Conservation (phyloP, 1,284 basidiomycete genomes). For the Pisolithus thermaeus region DNA sequence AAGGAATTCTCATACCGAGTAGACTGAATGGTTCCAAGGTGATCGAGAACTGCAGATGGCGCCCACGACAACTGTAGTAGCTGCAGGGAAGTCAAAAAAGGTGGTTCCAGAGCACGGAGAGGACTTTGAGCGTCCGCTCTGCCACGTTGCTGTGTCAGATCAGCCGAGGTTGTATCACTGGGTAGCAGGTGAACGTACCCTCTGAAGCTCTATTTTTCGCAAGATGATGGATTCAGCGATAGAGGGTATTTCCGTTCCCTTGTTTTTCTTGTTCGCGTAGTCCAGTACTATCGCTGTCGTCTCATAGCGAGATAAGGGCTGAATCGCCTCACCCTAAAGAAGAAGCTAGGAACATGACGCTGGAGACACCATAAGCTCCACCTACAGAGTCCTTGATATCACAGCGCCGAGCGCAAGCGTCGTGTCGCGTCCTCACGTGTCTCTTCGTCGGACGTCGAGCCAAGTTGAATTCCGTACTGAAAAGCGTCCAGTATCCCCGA, state of each 20-base stretch:
- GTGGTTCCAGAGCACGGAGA: background rate
- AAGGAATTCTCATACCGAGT: conserved; percentile 63
- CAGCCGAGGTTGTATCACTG: background rate
- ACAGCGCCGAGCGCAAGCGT: conserved; percentile 6
- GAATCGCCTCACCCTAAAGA: conserved; percentile 14
- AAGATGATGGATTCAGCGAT: conserved; percentile 33
- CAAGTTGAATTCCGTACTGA: conserved; percentile 3
- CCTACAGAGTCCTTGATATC: conserved; percentile 1
- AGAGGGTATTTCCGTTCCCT: conserved; percentile 10
- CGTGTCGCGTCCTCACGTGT: conserved; percentile 8
- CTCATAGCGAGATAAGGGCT: conserved; percentile 25
- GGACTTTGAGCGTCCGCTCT: conserved; percentile 18
- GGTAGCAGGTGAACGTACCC: conserved; percentile 26
- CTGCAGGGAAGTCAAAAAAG: conserved; percentile 15
- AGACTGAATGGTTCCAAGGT: conserved; percentile 48
- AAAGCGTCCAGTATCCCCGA: conserved; percentile 16
- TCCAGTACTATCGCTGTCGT: conserved; percentile 14
- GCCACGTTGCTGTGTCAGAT: conserved; percentile 32
- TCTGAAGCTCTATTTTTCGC: conserved; percentile 43
- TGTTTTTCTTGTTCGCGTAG: conserved; percentile 6
- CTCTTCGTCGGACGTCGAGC: background rate
- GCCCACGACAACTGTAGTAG: conserved; percentile 19
- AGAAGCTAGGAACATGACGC: background rate
- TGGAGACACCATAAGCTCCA: background rate
- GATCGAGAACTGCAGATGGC: conserved; percentile 45